Conservation (phyloP, 306 rosid species). For the Cicer cuneatum region DNA sequence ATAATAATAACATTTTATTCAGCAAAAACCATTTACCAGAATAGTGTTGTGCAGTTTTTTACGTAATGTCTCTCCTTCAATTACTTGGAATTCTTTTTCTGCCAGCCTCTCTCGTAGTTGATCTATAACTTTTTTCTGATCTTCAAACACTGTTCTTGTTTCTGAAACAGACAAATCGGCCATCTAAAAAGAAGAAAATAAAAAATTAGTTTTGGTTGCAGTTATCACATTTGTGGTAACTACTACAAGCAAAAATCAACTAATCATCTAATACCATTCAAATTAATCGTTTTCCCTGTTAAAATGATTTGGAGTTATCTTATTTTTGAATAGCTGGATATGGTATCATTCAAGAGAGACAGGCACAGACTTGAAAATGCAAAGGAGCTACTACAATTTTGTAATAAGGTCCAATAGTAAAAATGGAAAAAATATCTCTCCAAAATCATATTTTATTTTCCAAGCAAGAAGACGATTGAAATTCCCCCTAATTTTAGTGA, state of each 20-base stretch:
- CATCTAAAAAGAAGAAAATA: conserved; percentile 51
- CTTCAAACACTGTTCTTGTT: conserved; percentile 64
- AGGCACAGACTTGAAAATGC: background rate
- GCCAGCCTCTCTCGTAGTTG: conserved; percentile 69
- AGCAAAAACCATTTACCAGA: conserved; percentile 55
- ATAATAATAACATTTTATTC: background rate
- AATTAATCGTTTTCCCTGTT: background rate
- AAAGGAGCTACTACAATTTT: background rate
- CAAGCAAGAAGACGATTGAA: background rate
- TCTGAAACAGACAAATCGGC: conserved; percentile 68
- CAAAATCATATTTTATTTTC: background rate
- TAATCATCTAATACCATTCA: conserved; percentile 7
- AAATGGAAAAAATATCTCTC: background rate
- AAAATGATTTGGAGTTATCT: background rate
- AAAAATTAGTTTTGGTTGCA: conserved; percentile 1
- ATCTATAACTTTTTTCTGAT: conserved; percentile 56
- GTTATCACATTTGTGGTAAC: conserved; percentile 7
- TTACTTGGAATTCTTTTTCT: conserved; percentile 68
- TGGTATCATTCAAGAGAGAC: background rate
- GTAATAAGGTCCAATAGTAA: background rate
- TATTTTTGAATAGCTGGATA: background rate
- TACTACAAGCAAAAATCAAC: conserved; percentile 9
- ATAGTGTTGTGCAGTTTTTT: conserved; percentile 88
- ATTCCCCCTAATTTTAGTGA: background rate
- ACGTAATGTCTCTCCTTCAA: conserved; percentile 81